These are phyloP conservation scores for Pythium chondricola DNA, from an alignment of 352 stramenopile species.

Conservation along the genomic window DNA sequence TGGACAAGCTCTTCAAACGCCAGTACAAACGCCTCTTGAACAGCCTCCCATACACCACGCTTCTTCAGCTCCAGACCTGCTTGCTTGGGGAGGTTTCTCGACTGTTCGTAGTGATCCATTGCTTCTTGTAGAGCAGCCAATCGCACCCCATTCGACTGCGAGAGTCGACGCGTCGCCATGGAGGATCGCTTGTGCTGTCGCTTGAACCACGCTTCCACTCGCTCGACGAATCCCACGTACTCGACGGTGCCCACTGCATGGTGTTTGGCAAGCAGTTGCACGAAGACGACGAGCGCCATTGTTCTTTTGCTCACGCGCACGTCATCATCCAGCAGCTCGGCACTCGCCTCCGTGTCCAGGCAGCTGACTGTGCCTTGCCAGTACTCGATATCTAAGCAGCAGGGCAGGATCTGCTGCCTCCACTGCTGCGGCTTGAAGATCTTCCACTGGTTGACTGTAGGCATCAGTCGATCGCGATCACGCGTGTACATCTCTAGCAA, in stretches of 20 bases:
- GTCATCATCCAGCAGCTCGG: no score
- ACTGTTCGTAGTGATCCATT: not conserved
- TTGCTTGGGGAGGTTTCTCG: not conserved
- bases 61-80: not conserved
- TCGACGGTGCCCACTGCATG: slow-evolving; percentile 17
- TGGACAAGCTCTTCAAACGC: slow-evolving; percentile 7
- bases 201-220: slow-evolving; percentile 19
- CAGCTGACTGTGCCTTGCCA: no score
- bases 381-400: slow-evolving; percentile 22
- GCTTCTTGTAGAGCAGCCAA: not conserved
- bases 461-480: slow-evolving; percentile 11
- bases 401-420: slow-evolving; percentile 31
- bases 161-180: no score
- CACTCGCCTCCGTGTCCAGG: no score
- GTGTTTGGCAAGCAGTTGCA: slow-evolving; percentile 21
- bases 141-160: no score
- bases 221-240: slow-evolving; percentile 21
- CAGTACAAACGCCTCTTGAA: not conserved
- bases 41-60: no score
- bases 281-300: slow-evolving; percentile 17
- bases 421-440: slow-evolving; percentile 29
- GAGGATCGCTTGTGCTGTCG: no score
- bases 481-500: slow-evolving; percentile 17
- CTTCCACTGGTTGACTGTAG: slow-evolving; percentile 27
- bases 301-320: not conserved